Percentiles rank a stretch among this genome's conserved stretches.
Evolutionary conservation across 2,329 filamentous ascomycete genomes (phyloP).

Genomic region (Samsoniella hepiali): DNA sequence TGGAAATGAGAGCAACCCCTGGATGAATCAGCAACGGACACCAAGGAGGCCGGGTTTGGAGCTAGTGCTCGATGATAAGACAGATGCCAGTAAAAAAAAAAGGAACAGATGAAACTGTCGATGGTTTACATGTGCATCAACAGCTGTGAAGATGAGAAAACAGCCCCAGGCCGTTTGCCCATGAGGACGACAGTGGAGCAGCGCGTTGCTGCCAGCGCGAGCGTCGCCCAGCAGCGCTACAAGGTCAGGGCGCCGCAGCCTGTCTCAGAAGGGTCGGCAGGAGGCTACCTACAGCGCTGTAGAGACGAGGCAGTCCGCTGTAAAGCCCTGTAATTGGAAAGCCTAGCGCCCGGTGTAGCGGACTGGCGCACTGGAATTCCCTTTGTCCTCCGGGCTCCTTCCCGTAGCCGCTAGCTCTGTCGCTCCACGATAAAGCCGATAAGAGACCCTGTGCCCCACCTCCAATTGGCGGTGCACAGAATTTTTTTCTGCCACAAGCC

Average conservation of each 20-base stretch:
- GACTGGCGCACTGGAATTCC: neutral
- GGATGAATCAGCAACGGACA: conserved; percentile 9
- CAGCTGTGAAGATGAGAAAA: neutral
- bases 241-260: neutral
- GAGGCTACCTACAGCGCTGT: neutral
- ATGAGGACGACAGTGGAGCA: neutral
- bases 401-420: neutral
- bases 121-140: neutral
- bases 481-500: conserved; percentile 15
- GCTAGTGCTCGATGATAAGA: neutral
- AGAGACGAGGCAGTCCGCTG: neutral
- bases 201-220: neutral
- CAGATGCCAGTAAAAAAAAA: neutral
- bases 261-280: neutral
- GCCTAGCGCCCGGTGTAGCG: neutral
- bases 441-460: conserved; percentile 10
- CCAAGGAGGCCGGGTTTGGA: neutral
- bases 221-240: neutral
- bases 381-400: neutral
- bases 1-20: neutral
- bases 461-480: conserved; percentile 12
- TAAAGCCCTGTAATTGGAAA: neutral
- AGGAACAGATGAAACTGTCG: neutral
- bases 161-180: neutral
- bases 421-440: neutral